phyloP scores from a whole-genome alignment of 1,284 basidiomycete species.

The Hymenochaete sp. region DNA sequence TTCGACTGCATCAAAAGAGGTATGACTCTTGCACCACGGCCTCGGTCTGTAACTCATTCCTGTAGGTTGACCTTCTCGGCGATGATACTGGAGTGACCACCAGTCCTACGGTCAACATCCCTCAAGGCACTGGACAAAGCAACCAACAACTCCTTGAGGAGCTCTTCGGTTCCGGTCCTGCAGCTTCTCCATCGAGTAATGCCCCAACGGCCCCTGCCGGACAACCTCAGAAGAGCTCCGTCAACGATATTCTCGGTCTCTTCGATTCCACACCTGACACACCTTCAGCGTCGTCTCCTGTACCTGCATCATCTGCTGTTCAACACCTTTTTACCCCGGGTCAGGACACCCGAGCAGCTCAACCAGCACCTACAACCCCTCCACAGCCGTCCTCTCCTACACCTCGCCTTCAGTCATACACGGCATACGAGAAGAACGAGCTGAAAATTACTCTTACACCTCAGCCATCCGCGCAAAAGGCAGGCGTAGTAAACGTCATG shows the following conservation, averaged over 20 bases:
- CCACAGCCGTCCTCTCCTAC: conserved; percentile 31
- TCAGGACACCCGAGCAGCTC: conserved; percentile 16
- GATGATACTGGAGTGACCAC: conserved; percentile 51
- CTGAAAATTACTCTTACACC: conserved; percentile 87
- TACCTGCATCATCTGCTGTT: conserved; percentile 21
- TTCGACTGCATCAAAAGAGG: conserved; percentile 74
- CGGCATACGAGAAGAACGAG: conserved; percentile 87
- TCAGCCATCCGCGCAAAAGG: conserved; percentile 66
- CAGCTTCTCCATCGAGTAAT: conserved; percentile 32
- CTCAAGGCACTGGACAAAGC: conserved; percentile 45
- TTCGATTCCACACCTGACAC: conserved; percentile 54
- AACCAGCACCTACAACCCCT: conserved; percentile 20
- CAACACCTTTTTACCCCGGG: conserved; percentile 5
- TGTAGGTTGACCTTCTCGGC: conserved; percentile 63
- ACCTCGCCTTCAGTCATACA: conserved; percentile 62
- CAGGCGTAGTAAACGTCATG: conserved; percentile 84
- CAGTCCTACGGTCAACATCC: conserved; percentile 28
- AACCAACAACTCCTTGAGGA: conserved; percentile 90
- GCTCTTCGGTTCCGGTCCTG: conserved; percentile 69
- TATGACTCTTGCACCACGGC: conserved; percentile 22
- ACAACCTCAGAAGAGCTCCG: conserved; percentile 47
- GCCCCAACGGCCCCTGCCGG: conserved; percentile 31
- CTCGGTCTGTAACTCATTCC: conserved; percentile 4
- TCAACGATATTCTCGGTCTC: conserved; percentile 88
- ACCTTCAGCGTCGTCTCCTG: conserved; percentile 20